phyloP scores from a whole-genome alignment of 2,329 filamentous ascomycete species.

The Cladosporium sphaerospermum region DNA sequence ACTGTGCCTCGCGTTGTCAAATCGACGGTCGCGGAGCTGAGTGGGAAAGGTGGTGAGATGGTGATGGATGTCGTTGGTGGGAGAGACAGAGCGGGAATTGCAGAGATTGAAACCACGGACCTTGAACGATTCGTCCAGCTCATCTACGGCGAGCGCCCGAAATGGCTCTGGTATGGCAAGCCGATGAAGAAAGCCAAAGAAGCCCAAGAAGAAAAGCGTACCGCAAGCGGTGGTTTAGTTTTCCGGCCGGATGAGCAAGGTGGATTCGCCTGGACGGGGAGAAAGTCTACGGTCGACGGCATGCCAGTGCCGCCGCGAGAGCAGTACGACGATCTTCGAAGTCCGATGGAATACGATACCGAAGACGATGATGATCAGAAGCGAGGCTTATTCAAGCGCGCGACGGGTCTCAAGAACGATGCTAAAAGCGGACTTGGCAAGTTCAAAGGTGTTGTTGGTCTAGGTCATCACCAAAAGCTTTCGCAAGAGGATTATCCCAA shows the following conservation, averaged over 20 bases:
- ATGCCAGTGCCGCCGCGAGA: slow-evolving; percentile 14
- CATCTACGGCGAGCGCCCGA: slow-evolving; percentile 72
- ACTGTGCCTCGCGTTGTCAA: slow-evolving; percentile 91
- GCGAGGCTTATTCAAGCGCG: slow-evolving; percentile 65
- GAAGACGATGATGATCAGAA: slow-evolving; percentile 29
- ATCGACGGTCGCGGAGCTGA: slow-evolving; percentile 86
- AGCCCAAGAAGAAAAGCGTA: slow-evolving; percentile 12
- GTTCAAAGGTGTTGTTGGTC: slow-evolving; percentile 77
- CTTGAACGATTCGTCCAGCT: slow-evolving; percentile 76
- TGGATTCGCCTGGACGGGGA: slow-evolving; percentile 40
- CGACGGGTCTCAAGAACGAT: slow-evolving; percentile 72
- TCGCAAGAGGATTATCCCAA: slow-evolving; percentile 22
- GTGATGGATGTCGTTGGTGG: slow-evolving; percentile 87
- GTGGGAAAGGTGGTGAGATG: slow-evolving; percentile 88
- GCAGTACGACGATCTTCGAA: slow-evolving; percentile 18
- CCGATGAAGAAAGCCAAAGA: slow-evolving; percentile 54
- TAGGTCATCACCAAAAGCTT: slow-evolving; percentile 37
- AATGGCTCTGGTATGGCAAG: slow-evolving; percentile 95
- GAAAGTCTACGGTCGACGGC: slow-evolving; percentile 49
- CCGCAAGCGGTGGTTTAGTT: slow-evolving; percentile 32
- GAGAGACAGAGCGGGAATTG: slow-evolving; percentile 80
- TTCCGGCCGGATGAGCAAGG: slow-evolving; percentile 55
- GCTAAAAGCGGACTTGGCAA: slow-evolving; percentile 75
- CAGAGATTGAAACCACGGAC: slow-evolving; percentile 86
- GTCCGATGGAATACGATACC: slow-evolving; percentile 24